Conservation (phyloP, 192 early-diverging fungal species). For the Dimargaris verticillata region DNA sequence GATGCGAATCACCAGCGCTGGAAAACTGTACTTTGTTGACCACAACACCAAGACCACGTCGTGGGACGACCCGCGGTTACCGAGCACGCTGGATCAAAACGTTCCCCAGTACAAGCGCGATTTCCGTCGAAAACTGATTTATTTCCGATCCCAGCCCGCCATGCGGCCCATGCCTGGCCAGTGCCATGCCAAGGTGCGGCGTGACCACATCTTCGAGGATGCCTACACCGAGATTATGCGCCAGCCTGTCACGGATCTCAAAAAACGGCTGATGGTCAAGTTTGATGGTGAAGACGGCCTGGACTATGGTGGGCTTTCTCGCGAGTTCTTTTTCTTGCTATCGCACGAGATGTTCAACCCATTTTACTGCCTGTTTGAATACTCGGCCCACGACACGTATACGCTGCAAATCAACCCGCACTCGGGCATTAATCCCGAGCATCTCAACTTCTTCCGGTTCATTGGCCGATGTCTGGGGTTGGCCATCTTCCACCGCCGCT, state of each 20-base stretch:
- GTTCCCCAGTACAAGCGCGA: constrained; percentile 89
- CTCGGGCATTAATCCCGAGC: constrained; percentile 16
- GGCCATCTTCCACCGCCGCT: constrained; percentile 14
- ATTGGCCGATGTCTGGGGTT: constrained; percentile 12
- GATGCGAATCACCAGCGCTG: constrained; percentile 44
- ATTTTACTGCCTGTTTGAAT: constrained; percentile 12
- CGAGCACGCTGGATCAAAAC: constrained; percentile 23
- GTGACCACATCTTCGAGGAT: constrained; percentile 12
- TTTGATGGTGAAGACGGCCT: constrained; percentile 15
- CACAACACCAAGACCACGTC: constrained; percentile 22
- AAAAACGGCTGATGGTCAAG: constrained; percentile 12
- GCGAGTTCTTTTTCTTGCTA: constrained; percentile 15
- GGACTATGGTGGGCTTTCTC: constrained; percentile 12
- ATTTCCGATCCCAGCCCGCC: constrained; percentile 10
- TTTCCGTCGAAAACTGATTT: constrained; percentile 26
- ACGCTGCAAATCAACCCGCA: constrained; percentile 15
- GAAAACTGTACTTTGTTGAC: constrained; percentile 33
- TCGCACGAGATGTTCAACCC: constrained; percentile 17
- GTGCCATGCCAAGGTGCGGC: constrained; percentile 10
- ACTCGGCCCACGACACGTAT: constrained; percentile 3
- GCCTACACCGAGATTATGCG: constrained; percentile 13
- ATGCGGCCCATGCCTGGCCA: constrained; percentile 12
- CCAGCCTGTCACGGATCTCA: constrained; percentile 10
- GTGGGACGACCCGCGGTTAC: constrained; percentile 31
- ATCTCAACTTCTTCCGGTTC: constrained; percentile 13